Base-by-base conservation (phyloP, 306 rosid genomes). In the Sechiopsis laciniata region DNA sequence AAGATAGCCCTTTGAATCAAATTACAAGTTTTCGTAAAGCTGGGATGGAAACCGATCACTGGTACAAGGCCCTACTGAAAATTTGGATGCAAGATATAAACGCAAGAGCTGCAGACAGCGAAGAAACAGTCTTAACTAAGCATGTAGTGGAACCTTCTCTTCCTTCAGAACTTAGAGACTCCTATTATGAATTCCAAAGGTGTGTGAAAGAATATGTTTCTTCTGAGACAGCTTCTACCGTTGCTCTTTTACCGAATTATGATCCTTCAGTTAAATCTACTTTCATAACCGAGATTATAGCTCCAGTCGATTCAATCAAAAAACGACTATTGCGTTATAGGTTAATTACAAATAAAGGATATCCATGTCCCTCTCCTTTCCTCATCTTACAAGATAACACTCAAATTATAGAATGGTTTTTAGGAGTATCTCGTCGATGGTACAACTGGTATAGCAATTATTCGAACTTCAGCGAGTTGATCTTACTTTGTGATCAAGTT, bases 11-110 rank as follows among this genome's bases (percentile, higher is more conserved):
- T 74, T 72, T 92, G 71, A 84, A 79, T 82, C 79, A 76, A 74
- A 77, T 92, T 75, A 85, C 93, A 42, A 74, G 77, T 80, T 87
- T 73, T 71, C 93, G 98, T 22, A 92, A 92, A 74, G 19, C 90
- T 42, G 96, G 96, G 66, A 92, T 92, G 98, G 88, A 92, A 82
- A 92, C 96, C 64, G 98, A 92, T 77, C 98, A 92, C 79, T 92
- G 98, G 98, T 90, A 90, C 82, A 90, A 92, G 77, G 82, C 82
- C 69, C 81, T 92, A 55, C 40, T 88, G 55, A 92, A 90, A 82
- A 83, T 85, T 70, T 92, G 98, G 98, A 85, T 92, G 91, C 91
- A 87, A 80, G 87, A 79, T 40, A 74, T 87, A 60, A 83, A 79
- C 17, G 90, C 84, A 20, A 90, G 82, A 80, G 75, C 71, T 74